phyloP scores from a whole-genome alignment of 1,284 basidiomycete species.

The Omphalotus olearius region DNA sequence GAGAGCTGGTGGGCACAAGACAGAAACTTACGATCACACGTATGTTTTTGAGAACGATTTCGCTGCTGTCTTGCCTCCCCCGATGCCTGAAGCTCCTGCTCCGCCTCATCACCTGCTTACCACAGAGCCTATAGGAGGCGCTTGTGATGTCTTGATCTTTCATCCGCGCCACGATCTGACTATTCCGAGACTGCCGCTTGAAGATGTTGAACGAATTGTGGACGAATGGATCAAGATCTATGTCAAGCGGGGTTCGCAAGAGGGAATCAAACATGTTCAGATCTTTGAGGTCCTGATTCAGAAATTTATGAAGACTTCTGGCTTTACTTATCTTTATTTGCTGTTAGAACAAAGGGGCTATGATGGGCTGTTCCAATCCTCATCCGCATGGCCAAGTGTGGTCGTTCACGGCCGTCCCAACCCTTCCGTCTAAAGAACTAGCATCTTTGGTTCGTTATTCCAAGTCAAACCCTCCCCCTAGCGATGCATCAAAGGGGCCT shows the following conservation, averaged over 20 bases:
- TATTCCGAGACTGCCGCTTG: conserved; percentile 63
- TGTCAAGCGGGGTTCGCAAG: conserved; percentile 51
- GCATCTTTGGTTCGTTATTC: conserved; percentile 57
- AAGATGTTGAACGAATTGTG: conserved; percentile 70
- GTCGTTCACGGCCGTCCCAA: conserved; percentile 76
- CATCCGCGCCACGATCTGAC: conserved; percentile 91
- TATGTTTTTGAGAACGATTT: conserved; percentile 85
- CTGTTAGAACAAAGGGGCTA: conserved; percentile 84
- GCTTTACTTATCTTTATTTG: conserved; percentile 1
- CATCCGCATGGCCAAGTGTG: conserved; percentile 95
- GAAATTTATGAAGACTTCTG: not conserved
- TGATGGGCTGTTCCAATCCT: conserved; percentile 97
- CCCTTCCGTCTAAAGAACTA: conserved; percentile 66
- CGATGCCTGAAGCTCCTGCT: conserved; percentile 41
- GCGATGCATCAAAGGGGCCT: conserved; percentile 53
- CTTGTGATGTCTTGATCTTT: conserved; percentile 89
- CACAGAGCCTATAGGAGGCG: conserved; percentile 73
- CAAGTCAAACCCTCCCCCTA: conserved; percentile 27
- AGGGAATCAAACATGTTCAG: conserved; percentile 78
- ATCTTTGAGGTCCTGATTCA: conserved; percentile 70
- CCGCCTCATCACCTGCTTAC: conserved; percentile 63
- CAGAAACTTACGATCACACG: conserved; percentile 69
- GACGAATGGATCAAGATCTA: conserved; percentile 78
- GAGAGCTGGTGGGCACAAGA: conserved; percentile 73
- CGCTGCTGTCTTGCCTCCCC: conserved; percentile 71